Percentiles rank a stretch among this genome's conserved stretches.
These are phyloP conservation scores for Fusarium fujikuroi DNA, from an alignment of 2,329 filamentous ascomycete species.

Conservation along the genomic window DNA sequence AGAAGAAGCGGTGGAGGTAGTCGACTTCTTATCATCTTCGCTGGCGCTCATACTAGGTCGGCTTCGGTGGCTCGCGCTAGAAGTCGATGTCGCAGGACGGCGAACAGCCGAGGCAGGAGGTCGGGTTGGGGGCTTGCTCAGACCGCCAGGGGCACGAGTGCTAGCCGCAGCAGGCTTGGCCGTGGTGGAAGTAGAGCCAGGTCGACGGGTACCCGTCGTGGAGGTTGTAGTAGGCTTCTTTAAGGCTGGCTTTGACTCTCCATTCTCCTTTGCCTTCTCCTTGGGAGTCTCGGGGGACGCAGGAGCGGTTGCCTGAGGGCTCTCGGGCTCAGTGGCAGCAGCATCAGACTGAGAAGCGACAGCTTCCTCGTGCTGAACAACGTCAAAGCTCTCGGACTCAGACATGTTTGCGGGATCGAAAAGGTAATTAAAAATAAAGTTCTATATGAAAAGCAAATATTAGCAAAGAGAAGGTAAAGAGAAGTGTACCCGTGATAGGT, in stretches of 20 bases:
- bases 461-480: neutral
- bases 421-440: constrained; percentile 28
- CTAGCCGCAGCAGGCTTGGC: constrained; percentile 48
- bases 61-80: constrained; percentile 57
- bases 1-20: constrained; percentile 50
- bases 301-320: constrained; percentile 45
- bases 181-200: constrained; percentile 25
- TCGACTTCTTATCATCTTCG: constrained; percentile 62
- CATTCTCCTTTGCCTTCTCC: constrained; percentile 47
- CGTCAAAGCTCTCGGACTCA: constrained; percentile 59
- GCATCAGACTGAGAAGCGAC: constrained; percentile 47
- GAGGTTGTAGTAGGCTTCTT: constrained; percentile 53
- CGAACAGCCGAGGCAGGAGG: constrained; percentile 53
- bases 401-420: constrained; percentile 52
- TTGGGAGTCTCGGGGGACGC: constrained; percentile 51
- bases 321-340: constrained; percentile 39
- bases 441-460: constrained; percentile 10
- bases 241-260: constrained; percentile 43
- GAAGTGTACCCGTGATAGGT: neutral
- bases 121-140: constrained; percentile 62
- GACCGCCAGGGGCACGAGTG: constrained; percentile 52
- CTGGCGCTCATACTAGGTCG: constrained; percentile 61
- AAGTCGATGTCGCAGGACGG: constrained; percentile 49
- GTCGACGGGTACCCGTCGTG: constrained; percentile 38
- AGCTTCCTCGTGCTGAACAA: constrained; percentile 56